Conservation (phyloP, 108 stramenopile species). For the Nitzschia sp. region DNA sequence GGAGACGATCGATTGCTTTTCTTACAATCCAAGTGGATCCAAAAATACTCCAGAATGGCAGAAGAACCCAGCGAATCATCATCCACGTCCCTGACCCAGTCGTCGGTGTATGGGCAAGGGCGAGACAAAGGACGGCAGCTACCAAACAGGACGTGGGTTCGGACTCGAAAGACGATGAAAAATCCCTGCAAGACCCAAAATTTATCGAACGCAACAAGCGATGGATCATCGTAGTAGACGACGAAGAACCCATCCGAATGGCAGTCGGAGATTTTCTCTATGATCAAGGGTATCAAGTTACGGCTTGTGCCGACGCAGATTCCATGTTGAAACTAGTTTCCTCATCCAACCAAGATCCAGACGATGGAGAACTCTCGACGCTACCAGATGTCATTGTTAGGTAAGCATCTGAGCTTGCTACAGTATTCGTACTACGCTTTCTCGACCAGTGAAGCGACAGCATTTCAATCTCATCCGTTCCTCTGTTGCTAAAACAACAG, state of each 20-base stretch:
- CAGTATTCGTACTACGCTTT: neutral
- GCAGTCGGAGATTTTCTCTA: slow-evolving; percentile 76
- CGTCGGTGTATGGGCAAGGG: too few relatives aligned
- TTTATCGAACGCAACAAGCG: slow-evolving; percentile 42
- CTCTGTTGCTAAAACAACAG: too few relatives aligned
- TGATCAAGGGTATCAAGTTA: slow-evolving; percentile 67
- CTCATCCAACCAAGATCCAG: neutral
- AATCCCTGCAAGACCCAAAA: slow-evolving; percentile 12
- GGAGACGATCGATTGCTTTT: too few relatives aligned
- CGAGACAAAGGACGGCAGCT: too few relatives aligned
- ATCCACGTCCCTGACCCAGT: too few relatives aligned
- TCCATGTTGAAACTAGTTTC: slow-evolving; percentile 49
- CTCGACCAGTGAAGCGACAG: too few relatives aligned
- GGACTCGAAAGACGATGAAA: neutral
- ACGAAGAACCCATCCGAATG: slow-evolving; percentile 76
- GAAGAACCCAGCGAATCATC: too few relatives aligned
- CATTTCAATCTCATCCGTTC: too few relatives aligned
- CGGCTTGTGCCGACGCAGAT: slow-evolving; percentile 71
- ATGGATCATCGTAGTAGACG: slow-evolving; percentile 84
- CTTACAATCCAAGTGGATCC: too few relatives aligned
- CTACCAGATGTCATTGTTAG: slow-evolving; percentile 66
- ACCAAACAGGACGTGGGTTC: too few relatives aligned
- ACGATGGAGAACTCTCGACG: neutral
- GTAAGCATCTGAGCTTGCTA: neutral
- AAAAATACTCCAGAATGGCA: too few relatives aligned